These are phyloP conservation scores for Pezicula neosporulosa DNA, from an alignment of 2,329 filamentous ascomycete species.

Conservation along the genomic window DNA sequence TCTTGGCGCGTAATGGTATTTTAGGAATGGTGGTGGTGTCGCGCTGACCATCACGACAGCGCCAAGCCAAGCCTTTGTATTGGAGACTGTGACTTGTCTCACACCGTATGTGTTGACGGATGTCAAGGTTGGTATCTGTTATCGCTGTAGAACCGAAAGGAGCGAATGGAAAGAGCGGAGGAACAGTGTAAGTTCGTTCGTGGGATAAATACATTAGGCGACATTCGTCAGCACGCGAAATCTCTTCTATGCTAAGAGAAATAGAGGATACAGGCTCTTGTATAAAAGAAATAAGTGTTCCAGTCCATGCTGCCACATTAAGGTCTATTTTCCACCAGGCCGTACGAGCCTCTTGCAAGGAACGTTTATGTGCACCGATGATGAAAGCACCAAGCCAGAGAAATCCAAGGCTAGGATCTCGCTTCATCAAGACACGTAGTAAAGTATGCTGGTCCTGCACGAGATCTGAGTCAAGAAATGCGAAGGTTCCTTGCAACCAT, in stretches of 20 bases:
- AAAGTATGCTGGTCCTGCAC: constrained; percentile 10
- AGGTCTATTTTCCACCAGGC: constrained; percentile 18
- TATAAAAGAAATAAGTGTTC: constrained; percentile 21
- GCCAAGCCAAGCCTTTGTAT: constrained; percentile 14
- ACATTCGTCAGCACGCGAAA: constrained; percentile 18
- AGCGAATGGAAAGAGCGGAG: constrained; percentile 17
- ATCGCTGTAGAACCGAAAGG: constrained; percentile 16
- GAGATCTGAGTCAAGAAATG: constrained; percentile 17
- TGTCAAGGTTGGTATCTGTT: constrained; percentile 14
- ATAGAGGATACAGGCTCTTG: constrained; percentile 16
- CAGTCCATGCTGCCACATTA: constrained; percentile 18
- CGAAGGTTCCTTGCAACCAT: constrained; percentile 18
- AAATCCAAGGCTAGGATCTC: constrained; percentile 15
- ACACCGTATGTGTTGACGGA: constrained; percentile 17
- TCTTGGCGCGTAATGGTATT: constrained; percentile 10
- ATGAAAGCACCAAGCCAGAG: constrained; percentile 21
- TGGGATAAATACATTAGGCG: constrained; percentile 19
- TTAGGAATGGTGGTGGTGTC: constrained; percentile 1
- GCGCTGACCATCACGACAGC: constrained; percentile 8
- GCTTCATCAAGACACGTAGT: constrained; percentile 14
- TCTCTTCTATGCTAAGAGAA: constrained; percentile 7
- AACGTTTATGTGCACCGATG: constrained; percentile 11
- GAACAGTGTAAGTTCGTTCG: constrained; percentile 11
- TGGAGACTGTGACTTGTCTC: constrained; percentile 12
- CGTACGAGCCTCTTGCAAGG: constrained; percentile 13